Base-by-base conservation (phyloP, 2,329 filamentous ascomycete species). In the Emericellopsis atlantica region DNA sequence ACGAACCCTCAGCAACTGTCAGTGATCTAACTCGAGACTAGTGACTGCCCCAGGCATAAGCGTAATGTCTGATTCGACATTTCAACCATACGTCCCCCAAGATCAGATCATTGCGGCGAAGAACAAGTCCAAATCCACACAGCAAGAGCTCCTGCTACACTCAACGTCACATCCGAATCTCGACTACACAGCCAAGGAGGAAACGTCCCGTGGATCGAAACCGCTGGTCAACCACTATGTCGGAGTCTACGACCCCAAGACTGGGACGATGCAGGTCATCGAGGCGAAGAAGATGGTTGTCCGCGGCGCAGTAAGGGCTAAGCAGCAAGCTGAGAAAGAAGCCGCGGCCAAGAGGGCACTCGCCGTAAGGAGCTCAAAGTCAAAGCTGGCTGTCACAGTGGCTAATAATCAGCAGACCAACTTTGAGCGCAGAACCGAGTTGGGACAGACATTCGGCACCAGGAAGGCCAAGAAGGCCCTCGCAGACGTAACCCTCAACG, bases 391-490 rank as follows among this genome's bases (percentile, higher is more conserved):
- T 33, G 15, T 4, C 5, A 16, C n/a, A 6, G 34, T 6, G 40
- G 32, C 55, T 48, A 58, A 61, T 45, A 18, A 37, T 32, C 32
- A 44, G 15, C 49, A 80, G 76, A 72, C 65, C 36, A 72, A 72
- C 52, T 64, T 72, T 51, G 74, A 81, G 23, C 73, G 74, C 54
- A 76, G 75, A 49, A 80, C 78, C 50, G 75, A 80, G 2, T 76
- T 93, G 11, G 84, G 83, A 33, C 72, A 84, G 51, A 78, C 81
- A 26, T 93, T 93, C 53, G 86, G 86, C 57, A 90, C 84, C 22
- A 88, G 85, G 66, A 90, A 89, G 62, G 82, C 85, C 18, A 83
- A 80, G 68, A 90, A 89, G 63, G 81, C 77, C 1, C 77, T 92
- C 49, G 69, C 72, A 23, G 74, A 79, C 42, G 69, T 74, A 47